These are phyloP conservation scores for Colletotrichum camelliae DNA, from an alignment of 2,329 filamentous ascomycete genomes.

Conservation along the genomic window DNA sequence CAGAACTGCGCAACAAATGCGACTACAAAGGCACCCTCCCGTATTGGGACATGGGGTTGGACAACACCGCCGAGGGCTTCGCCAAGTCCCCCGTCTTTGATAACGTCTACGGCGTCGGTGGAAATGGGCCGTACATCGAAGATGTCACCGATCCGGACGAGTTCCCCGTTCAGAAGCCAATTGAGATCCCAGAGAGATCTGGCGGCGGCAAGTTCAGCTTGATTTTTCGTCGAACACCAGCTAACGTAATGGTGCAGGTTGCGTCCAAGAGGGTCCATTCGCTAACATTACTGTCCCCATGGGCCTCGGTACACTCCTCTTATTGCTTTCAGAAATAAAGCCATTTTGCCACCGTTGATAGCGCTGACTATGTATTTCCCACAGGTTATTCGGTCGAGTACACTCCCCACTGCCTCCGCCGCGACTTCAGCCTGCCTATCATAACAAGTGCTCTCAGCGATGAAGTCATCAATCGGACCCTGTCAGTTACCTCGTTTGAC, in stretches of 20 bases:
- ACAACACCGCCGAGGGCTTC: not conserved
- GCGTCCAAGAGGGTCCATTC: conserved; percentile 9
- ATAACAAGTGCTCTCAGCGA: not conserved
- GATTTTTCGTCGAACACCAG: accelerated
- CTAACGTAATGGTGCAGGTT: not conserved
- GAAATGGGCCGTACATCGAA: conserved; percentile 12
- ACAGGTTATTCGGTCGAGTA: not conserved
- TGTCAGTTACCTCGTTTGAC: not conserved
- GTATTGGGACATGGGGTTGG: not conserved
- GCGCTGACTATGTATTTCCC: not conserved
- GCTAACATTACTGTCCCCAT: not conserved
- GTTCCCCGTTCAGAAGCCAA: not conserved
- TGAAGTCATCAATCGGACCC: not conserved
- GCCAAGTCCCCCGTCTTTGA: conserved; percentile 22
- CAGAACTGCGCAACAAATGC: conserved; percentile 25
- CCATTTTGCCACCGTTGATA: too few relatives aligned
- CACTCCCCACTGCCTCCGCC: not conserved
- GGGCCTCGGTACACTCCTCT: not conserved
- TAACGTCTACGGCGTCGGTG: conserved; percentile 9
- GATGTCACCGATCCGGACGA: not conserved
- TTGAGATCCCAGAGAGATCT: not conserved
- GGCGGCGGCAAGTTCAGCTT: not conserved
- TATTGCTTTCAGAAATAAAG: too few relatives aligned
- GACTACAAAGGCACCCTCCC: conserved; percentile 26
- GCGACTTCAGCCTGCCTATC: not conserved